Percentiles rank a stretch among this genome's conserved stretches.
Conservation (phyloP, 2,329 filamentous ascomycete genomes). For the Eutypella sp. region DNA sequence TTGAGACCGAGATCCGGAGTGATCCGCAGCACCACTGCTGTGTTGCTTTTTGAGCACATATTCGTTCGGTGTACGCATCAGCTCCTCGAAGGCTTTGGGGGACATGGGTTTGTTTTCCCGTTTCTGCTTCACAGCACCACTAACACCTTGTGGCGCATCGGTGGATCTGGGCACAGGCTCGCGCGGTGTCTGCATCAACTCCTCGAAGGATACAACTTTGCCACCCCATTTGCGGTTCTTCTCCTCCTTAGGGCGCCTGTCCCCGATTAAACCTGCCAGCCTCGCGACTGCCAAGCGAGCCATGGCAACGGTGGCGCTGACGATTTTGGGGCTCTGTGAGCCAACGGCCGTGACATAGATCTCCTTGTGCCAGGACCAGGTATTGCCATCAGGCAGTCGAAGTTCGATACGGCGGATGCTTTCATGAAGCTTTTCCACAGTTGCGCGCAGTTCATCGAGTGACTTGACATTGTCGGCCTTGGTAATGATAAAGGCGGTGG, state of each 20-base stretch:
- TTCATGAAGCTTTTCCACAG: conserved; percentile 24
- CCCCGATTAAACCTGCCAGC: conserved; percentile 22
- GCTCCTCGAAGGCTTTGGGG: too few relatives aligned
- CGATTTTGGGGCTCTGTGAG: conserved; percentile 17
- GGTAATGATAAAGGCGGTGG: conserved; percentile 48
- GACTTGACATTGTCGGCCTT: conserved; percentile 48
- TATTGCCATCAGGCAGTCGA: conserved; percentile 8
- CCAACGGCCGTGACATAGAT: conserved; percentile 27
- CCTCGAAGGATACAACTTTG: conserved; percentile 31
- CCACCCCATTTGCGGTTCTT: conserved; percentile 32
- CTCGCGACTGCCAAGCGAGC: conserved; percentile 26
- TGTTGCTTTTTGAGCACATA: too few relatives aligned
- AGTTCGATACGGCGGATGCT: conserved; percentile 17
- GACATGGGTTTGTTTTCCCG: too few relatives aligned
- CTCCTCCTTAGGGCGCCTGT: conserved; percentile 19
- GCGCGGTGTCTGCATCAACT: conserved; percentile 20
- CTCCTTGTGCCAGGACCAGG: conserved; percentile 25
- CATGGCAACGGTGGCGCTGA: conserved; percentile 16
- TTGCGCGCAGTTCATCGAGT: conserved; percentile 18
- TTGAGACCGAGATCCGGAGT: too few relatives aligned
- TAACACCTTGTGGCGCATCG: not conserved
- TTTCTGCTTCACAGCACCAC: not conserved
- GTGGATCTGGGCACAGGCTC: not conserved
- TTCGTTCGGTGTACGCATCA: too few relatives aligned
- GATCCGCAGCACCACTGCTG: too few relatives aligned